A percentile compares a stretch with the other conserved stretches of the same genome.
Conservation (phyloP, 139 green algal species). For the Auxenochlorella pyrenoidosa region DNA sequence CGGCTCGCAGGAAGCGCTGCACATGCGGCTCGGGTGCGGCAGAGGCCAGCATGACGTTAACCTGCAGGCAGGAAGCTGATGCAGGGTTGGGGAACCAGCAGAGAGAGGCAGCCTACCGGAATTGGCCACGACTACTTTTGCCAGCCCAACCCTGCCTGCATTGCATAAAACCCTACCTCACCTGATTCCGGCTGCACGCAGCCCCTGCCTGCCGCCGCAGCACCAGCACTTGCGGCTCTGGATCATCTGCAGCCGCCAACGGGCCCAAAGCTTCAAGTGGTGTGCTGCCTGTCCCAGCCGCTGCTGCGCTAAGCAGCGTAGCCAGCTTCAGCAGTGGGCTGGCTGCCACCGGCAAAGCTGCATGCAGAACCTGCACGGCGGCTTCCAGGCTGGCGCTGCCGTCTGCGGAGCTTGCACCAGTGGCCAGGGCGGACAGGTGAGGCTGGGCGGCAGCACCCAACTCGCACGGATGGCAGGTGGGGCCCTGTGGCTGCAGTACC, state of each 20-base stretch:
- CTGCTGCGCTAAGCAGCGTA: slow-evolving; percentile 41
- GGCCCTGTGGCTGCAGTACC: slow-evolving; percentile 5
- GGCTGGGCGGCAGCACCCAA: not conserved
- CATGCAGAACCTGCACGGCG: slow-evolving; percentile 4
- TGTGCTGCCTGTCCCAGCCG: not conserved
- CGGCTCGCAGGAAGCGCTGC: not conserved
- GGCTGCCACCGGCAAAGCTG: not conserved
- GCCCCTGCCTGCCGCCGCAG: not conserved
- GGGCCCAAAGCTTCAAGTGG: not conserved
- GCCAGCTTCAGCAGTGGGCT: slow-evolving; percentile 16
- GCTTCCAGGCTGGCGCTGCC: not conserved
- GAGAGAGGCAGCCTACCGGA: not conserved
- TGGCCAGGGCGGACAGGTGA: slow-evolving; percentile 9
- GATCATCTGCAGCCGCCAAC: not conserved
- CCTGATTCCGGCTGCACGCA: not conserved
- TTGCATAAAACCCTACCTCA: too few relatives aligned
- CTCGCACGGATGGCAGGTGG: not conserved
- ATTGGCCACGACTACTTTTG: not conserved
- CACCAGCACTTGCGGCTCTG: slow-evolving; percentile 5
- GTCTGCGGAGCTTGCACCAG: too few relatives aligned
- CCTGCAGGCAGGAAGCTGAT: not conserved
- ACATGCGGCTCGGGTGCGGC: slow-evolving; percentile 30
- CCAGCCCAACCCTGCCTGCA: not conserved
- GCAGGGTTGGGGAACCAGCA: not conserved
- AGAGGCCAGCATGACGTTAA: slow-evolving; percentile 13